Evolutionary conservation across 2,329 filamentous ascomycete genomes (phyloP).

Genomic region (Pseudohalonectria lignicola): DNA sequence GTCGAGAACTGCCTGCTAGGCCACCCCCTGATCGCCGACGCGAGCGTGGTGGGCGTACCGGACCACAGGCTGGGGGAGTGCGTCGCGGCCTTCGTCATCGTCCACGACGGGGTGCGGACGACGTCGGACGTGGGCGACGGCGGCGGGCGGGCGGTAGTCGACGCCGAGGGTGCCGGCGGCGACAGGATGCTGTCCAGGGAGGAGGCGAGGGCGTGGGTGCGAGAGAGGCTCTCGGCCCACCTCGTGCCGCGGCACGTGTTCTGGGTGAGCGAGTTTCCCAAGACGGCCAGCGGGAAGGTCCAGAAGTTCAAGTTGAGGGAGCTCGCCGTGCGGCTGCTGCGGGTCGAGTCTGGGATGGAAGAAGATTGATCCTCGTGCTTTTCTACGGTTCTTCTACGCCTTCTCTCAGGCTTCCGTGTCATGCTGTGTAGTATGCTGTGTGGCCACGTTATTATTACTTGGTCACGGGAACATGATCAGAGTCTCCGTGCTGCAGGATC

Average conservation of each 20-base stretch:
- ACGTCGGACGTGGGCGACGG: constrained; percentile 11
- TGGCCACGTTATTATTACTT: too few relatives aligned
- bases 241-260: constrained; percentile 87
- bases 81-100: constrained; percentile 73
- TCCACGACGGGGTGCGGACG: constrained; percentile 24
- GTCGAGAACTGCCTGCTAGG: constrained; percentile 79
- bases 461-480: too few relatives aligned
- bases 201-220: constrained; percentile 62
- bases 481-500: too few relatives aligned
- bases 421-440: too few relatives aligned
- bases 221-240: constrained; percentile 55
- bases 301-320: constrained; percentile 84
- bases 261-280: constrained; percentile 75
- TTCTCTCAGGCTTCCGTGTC: too few relatives aligned
- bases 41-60: constrained; percentile 72
- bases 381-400: too few relatives aligned
- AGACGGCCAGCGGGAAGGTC: constrained; percentile 94
- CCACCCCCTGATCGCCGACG: constrained; percentile 61
- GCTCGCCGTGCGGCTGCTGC: constrained; percentile 26
- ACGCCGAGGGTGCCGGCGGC: constrained; percentile 9
- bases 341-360: too few relatives aligned
- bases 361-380: too few relatives aligned
- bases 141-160: constrained; percentile 16
- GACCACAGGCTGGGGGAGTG: constrained; percentile 78
- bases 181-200: constrained; percentile 33